phyloP scores from a whole-genome alignment of 129 eudicot species.

The Mikania micrantha region DNA sequence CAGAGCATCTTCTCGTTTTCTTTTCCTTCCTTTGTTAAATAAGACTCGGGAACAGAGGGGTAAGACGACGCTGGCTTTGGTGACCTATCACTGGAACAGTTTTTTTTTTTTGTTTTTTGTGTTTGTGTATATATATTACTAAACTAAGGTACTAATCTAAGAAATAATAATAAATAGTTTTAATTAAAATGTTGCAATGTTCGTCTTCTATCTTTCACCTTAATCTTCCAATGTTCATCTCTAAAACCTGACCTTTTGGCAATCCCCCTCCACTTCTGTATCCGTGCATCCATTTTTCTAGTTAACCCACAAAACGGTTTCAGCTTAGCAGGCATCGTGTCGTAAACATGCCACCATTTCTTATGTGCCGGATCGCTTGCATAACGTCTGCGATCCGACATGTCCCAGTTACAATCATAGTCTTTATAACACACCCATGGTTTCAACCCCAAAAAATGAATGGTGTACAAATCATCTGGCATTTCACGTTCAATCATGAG shows the following conservation, averaged over 20 bases:
- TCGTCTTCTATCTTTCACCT: conserved; percentile 53
- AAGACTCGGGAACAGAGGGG: no score
- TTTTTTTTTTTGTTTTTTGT: no score
- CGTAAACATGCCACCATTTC: conserved; percentile 71
- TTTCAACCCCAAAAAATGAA: conserved; percentile 75
- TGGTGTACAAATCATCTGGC: conserved; percentile 21
- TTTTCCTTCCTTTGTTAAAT: no score
- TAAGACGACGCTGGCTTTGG: no score
- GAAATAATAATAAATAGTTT: no score
- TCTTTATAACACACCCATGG: conserved; percentile 75
- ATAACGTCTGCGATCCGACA: conserved; percentile 16
- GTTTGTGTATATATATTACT: no score
- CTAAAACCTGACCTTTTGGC: conserved; percentile 33
- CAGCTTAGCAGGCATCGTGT: conserved; percentile 42
- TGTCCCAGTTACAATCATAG: conserved; percentile 86
- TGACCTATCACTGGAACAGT: no score
- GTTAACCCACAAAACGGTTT: conserved; percentile 44
- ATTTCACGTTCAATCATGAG: conserved; percentile 16
- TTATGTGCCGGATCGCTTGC: conserved; percentile 60
- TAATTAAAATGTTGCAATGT: no score
- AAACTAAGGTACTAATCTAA: no score
- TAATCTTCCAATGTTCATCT: conserved; percentile 63
- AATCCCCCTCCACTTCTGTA: conserved; percentile 33
- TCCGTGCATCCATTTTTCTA: conserved; percentile 23
- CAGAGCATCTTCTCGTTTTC: no score